Percentiles rank a stretch among this genome's conserved stretches.
Conservation (phyloP, 805 yeast species). For the Yamadazyma akitaensis region DNA sequence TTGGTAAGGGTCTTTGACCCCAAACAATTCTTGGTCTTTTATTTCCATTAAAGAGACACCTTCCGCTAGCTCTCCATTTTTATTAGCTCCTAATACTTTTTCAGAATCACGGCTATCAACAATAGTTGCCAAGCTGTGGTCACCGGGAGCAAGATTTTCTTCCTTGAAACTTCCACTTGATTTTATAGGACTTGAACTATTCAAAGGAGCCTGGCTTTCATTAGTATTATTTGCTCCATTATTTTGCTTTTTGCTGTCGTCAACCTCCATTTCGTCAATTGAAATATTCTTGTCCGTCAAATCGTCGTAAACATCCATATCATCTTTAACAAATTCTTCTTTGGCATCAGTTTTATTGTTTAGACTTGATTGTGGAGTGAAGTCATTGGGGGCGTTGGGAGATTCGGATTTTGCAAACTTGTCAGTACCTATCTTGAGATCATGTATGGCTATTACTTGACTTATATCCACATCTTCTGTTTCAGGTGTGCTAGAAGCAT, state of each 20-base stretch:
- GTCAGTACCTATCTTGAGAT: slow-evolving; percentile 1
- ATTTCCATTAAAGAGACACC: slow-evolving; percentile 31
- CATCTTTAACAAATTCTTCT: neutral
- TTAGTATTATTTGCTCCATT: too few species aligned
- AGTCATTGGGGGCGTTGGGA: too few species aligned
- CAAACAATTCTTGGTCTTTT: slow-evolving; percentile 12
- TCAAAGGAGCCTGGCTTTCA: too few species aligned
- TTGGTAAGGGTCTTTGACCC: slow-evolving; percentile 24
- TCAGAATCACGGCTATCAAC: neutral
- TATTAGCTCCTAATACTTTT: neutral
- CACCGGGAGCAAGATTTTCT: too few species aligned
- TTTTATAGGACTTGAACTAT: too few species aligned
- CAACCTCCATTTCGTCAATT: neutral
- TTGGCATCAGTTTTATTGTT: neutral
- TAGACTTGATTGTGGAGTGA: neutral
- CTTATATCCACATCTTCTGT: neutral
- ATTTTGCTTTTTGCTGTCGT: too few species aligned
- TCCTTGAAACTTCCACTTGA: too few species aligned
- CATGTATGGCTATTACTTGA: slow-evolving; percentile 5
- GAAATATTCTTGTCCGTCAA: neutral
- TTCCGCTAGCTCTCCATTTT: slow-evolving; percentile 7
- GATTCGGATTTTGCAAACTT: neutral
- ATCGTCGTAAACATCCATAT: neutral
- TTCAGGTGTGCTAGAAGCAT: neutral
- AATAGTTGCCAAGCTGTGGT: neutral